phyloP scores from a whole-genome alignment of 257 asterid species.

The Ilex aquifolium region DNA sequence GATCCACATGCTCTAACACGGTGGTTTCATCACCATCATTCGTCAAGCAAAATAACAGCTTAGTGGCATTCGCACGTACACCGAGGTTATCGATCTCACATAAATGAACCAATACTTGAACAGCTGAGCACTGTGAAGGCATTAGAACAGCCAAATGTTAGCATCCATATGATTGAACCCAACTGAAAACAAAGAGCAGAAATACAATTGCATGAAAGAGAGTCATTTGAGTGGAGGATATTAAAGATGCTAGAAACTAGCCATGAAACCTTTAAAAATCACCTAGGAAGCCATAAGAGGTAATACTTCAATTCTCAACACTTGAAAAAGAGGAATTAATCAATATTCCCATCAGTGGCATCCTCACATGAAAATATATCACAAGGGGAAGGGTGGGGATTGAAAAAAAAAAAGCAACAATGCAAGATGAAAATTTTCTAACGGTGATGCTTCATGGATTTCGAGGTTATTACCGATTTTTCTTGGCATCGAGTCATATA shows the following conservation, averaged over 20 bases:
- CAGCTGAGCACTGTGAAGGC: constrained; percentile 46
- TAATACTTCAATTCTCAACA: no score
- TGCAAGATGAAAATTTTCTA: no score
- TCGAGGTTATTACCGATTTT: no score
- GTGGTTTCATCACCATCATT: constrained; percentile 30
- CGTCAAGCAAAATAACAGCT: constrained; percentile 38
- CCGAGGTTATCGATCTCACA: constrained; percentile 29
- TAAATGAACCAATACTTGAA: constrained; percentile 35
- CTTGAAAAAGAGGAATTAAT: no score
- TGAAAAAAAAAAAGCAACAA: not conserved
- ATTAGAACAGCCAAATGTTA: not conserved
- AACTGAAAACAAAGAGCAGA: no score
- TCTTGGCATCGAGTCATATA: no score
- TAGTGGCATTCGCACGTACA: constrained; percentile 44
- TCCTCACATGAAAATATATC: not conserved
- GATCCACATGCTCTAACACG: constrained; percentile 31
- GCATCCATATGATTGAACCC: no score
- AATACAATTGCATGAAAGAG: not conserved
- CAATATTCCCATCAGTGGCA: not conserved
- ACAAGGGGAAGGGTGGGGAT: not conserved
- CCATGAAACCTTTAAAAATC: not conserved
- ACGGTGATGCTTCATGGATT: no score
- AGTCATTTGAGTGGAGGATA: not conserved
- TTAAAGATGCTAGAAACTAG: no score
- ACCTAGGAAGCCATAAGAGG: not conserved